A percentile compares a stretch with the other conserved stretches of the same genome.
phyloP scores from a whole-genome alignment of 768 basidiomycete genomes.

The Pseudohyphozyma bogoriensis region DNA sequence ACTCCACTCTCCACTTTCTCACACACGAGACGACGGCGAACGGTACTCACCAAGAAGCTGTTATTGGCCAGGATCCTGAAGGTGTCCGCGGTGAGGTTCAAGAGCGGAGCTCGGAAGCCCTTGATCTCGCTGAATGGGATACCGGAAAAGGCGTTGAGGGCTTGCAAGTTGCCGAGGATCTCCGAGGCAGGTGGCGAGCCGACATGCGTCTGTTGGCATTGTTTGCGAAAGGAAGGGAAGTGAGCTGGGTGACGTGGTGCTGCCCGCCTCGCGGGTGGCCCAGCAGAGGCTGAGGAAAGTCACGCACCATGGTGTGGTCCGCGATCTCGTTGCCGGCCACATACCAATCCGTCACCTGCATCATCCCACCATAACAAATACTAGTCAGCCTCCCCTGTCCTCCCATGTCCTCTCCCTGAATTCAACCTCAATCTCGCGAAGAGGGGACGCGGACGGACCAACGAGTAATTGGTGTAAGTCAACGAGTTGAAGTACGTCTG shows the following conservation, averaged over 20 bases:
- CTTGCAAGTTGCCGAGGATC: conserved; percentile 66
- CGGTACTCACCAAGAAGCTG: conserved; percentile 44
- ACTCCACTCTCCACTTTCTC: not conserved
- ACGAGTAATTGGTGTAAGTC: conserved; percentile 58
- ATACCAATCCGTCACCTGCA: conserved; percentile 37
- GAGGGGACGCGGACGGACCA: conserved; percentile 5
- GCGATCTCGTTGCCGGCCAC: conserved; percentile 76
- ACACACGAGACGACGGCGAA: not conserved
- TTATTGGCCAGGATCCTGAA: conserved; percentile 49
- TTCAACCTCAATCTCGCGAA: not conserved
- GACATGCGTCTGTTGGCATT: conserved; percentile 62
- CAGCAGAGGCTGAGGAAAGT: not conserved
- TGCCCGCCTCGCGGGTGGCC: no score
- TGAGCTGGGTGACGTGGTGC: no score
- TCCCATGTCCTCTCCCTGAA: no score
- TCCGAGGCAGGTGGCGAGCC: conserved; percentile 44
- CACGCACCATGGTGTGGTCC: conserved; percentile 37
- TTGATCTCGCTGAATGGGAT: conserved; percentile 55
- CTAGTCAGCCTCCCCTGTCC: no score
- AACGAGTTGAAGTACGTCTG: conserved; percentile 68
- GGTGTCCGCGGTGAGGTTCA: conserved; percentile 57
- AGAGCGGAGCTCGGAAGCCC: conserved; percentile 69
- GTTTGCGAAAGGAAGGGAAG: conserved; percentile 45
- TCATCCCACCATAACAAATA: no score
- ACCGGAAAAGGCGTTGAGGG: conserved; percentile 63